phyloP scores from a whole-genome alignment of 352 stramenopile species.

The Phytophthora vignae region DNA sequence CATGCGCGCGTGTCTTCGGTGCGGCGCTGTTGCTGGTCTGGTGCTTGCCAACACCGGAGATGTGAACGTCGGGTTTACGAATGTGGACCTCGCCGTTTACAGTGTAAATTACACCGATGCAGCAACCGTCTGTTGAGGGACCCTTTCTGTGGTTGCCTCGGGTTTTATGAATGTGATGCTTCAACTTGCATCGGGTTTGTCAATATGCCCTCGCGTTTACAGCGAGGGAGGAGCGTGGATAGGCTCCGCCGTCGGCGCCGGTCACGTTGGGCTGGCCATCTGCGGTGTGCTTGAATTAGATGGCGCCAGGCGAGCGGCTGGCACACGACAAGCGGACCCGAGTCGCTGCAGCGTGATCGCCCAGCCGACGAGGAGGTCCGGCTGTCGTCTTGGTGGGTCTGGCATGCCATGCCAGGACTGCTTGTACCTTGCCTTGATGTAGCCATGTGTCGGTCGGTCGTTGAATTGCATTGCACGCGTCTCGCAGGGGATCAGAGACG shows the following conservation, averaged over 20 bases:
- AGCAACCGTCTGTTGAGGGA: background rate
- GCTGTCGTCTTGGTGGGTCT: background rate
- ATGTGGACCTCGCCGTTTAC: constrained; percentile 13
- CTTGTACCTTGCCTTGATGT: background rate
- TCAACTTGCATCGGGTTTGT: constrained; percentile 4
- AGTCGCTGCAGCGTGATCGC: background rate
- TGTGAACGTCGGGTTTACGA: constrained; percentile 3
- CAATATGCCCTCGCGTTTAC: constrained; percentile 23
- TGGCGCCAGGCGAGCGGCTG: background rate
- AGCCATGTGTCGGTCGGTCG: background rate
- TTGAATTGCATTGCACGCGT: background rate
- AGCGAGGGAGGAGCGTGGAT: background rate
- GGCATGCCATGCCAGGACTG: no score
- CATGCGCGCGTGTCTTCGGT: constrained; percentile 22
- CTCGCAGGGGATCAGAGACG: background rate
- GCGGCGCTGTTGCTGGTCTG: constrained; percentile 3
- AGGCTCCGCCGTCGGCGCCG: background rate
- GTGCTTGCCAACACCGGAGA: background rate
- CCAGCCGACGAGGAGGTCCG: background rate
- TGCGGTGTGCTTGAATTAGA: constrained; percentile 3
- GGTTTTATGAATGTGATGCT: background rate
- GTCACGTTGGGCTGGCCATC: background rate
- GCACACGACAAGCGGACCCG: background rate
- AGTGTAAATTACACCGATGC: constrained; percentile 13
- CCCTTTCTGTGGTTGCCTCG: constrained; percentile 1